phyloP scores from a whole-genome alignment of 139 green algal species.

The Picochlorum sp. region DNA sequence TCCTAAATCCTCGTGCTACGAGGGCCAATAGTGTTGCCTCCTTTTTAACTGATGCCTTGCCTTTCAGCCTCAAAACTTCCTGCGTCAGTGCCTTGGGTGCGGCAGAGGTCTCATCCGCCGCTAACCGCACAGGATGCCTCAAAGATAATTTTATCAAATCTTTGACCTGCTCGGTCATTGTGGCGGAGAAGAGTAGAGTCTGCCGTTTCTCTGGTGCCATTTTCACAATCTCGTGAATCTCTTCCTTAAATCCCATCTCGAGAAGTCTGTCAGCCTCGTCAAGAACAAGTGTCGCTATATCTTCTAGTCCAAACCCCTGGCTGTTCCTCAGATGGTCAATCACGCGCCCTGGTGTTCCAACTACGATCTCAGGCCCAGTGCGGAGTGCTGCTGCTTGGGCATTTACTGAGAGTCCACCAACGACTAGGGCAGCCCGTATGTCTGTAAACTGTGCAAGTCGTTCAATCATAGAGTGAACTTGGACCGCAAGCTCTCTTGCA shows the following conservation, averaged over 20 bases:
- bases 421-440: slow-evolving; percentile 76
- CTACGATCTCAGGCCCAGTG: slow-evolving; percentile 73
- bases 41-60: slow-evolving; percentile 45
- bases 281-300: slow-evolving; percentile 78
- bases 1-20: slow-evolving; percentile 53
- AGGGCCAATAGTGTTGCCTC: slow-evolving; percentile 86
- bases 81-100: slow-evolving; percentile 69
- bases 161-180: slow-evolving; percentile 62
- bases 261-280: slow-evolving; percentile 93
- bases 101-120: slow-evolving; percentile 60
- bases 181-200: slow-evolving; percentile 89
- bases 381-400: slow-evolving; percentile 76
- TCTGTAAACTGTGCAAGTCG: slow-evolving; percentile 92
- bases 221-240: slow-evolving; percentile 74
- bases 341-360: slow-evolving; percentile 80
- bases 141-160: slow-evolving; percentile 69
- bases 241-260: slow-evolving; percentile 80
- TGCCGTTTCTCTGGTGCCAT: slow-evolving; percentile 78
- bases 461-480: slow-evolving; percentile 90
- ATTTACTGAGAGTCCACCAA: slow-evolving; percentile 82
- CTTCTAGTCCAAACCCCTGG: slow-evolving; percentile 78
- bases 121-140: slow-evolving; percentile 77
- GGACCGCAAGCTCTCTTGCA: slow-evolving; percentile 87
- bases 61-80: slow-evolving; percentile 83
- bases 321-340: slow-evolving; percentile 96